phyloP scores from a whole-genome alignment of 306 rosid species.

The Sicyos baderoa region DNA sequence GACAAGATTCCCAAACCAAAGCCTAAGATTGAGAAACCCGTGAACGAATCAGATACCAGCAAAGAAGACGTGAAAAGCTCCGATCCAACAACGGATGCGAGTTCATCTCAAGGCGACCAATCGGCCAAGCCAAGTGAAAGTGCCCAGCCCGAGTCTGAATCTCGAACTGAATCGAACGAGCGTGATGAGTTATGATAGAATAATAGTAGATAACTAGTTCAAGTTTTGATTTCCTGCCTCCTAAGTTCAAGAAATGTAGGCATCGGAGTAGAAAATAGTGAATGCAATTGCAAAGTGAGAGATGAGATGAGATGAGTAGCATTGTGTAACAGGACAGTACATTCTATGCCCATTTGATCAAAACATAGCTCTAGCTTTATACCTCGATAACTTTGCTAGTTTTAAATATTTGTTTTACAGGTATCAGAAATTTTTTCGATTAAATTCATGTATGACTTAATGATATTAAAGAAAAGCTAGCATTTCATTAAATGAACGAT shows the following conservation, averaged over 20 bases:
- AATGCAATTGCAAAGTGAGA: too few species aligned
- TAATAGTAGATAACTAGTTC: slow-evolving; percentile 23
- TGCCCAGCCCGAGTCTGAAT: slow-evolving; percentile 28
- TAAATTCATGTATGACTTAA: background rate
- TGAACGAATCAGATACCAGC: slow-evolving; percentile 44
- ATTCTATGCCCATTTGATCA: background rate
- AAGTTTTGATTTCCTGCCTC: slow-evolving; percentile 27
- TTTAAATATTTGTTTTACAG: background rate
- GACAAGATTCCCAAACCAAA: slow-evolving; percentile 85
- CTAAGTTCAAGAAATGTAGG: slow-evolving; percentile 15
- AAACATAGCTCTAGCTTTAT: slow-evolving; percentile 14
- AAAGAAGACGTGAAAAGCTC: slow-evolving; percentile 34
- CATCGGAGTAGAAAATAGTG: background rate
- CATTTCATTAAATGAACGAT: background rate
- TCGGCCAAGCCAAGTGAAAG: slow-evolving; percentile 29
- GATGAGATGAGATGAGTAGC: too few species aligned
- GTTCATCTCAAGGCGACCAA: slow-evolving; percentile 32
- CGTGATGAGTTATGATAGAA: slow-evolving; percentile 71
- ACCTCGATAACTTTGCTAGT: background rate
- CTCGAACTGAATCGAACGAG: slow-evolving; percentile 26
- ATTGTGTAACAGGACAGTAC: too few species aligned
- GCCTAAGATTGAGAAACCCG: slow-evolving; percentile 62
- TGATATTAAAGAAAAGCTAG: background rate
- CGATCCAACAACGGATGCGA: slow-evolving; percentile 36
- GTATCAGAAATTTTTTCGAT: background rate